These are phyloP conservation scores for Tricholomella constricta DNA, from an alignment of 768 basidiomycete genomes.

Conservation along the genomic window DNA sequence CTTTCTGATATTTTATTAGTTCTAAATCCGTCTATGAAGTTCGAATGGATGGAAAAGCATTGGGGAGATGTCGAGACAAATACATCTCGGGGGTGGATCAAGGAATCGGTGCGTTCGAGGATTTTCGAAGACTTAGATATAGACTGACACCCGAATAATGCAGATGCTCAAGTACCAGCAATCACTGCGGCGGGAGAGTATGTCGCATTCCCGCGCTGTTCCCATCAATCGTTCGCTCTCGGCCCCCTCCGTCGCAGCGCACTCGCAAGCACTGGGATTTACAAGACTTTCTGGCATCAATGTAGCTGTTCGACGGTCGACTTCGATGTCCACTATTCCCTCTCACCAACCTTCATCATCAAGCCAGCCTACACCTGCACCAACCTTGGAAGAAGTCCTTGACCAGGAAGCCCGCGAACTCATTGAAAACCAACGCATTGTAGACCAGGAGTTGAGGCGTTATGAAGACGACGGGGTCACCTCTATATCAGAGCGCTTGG, in stretches of 20 bases:
- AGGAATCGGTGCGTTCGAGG: constrained; percentile 17
- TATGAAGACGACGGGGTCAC: constrained; percentile 3
- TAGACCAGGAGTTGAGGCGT: background rate
- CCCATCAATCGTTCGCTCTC: background rate
- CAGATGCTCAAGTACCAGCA: constrained; percentile 8
- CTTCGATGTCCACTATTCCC: constrained; percentile 1
- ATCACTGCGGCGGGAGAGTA: background rate
- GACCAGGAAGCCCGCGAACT: background rate
- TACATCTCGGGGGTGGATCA: constrained; percentile 18
- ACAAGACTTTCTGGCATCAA: constrained; percentile 1
- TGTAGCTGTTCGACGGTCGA: background rate
- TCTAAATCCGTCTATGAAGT: constrained; percentile 21
- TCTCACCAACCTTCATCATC: background rate
- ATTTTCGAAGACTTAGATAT: background rate
- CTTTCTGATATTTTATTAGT: constrained; percentile 12
- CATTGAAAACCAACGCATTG: background rate
- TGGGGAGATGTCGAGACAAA: constrained; percentile 11
- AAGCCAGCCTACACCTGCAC: background rate
- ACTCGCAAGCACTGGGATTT: background rate
- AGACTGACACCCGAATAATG: too few relatives aligned
- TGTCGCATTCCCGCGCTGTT: background rate
- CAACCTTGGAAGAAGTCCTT: background rate
- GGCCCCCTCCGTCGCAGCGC: background rate
- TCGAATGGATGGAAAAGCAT: constrained; percentile 6
- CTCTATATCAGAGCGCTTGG: background rate